Evolutionary conservation across 441 rosid species (phyloP), one percentile per base, ranked within the genome.

Genomic region (Sinapis alba): DNA sequence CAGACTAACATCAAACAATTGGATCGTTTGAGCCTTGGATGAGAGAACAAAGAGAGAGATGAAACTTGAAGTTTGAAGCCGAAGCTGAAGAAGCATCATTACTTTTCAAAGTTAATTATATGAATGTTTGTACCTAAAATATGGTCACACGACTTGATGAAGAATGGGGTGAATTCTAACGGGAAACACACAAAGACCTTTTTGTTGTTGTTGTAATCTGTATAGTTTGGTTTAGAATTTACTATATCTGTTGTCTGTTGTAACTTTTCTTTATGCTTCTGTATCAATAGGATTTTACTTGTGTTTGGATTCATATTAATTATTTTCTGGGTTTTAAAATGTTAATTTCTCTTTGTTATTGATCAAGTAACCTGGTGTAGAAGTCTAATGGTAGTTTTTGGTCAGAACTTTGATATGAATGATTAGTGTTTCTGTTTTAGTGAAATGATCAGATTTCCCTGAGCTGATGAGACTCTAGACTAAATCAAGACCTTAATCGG

Each of bases 21-120:
- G 24, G 99, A 95, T 72, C 91, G 95, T 16, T 76, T 91, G 86
- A 91, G 96, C 65, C 82, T 81, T 45, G 86, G 86, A 36, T 83
- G 78, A 83, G 57, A 51, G 58, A 57, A 57, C 47, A 61, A 61
- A 67, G n/a, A 21, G 19, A 50, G 32, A 60, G 36, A 62, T 54
- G 60, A 32, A 57, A 45, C 43, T 69, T 69, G 71, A 64, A 12
- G 54, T 43, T 30, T 70, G 71, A 63, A 60, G 78, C 51, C 8
- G 15, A 27, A 74, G 18, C 23, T 66, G 11, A 20, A n/a, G n/a
- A n/a, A 30, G 16, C 65, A 61, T 68, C 41, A 68, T 7, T n/a
- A n/a, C n/a, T n/a, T 38, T 23, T 56, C 13, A 4, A 76, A 63
- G 71, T 76, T 70, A 76, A 64, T 76, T 65, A 65, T 65, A 71